Percentiles rank a stretch among this genome's conserved stretches.
Evolutionary conservation across 805 yeast species (phyloP).

Genomic region (Blastobotrys parvus): DNA sequence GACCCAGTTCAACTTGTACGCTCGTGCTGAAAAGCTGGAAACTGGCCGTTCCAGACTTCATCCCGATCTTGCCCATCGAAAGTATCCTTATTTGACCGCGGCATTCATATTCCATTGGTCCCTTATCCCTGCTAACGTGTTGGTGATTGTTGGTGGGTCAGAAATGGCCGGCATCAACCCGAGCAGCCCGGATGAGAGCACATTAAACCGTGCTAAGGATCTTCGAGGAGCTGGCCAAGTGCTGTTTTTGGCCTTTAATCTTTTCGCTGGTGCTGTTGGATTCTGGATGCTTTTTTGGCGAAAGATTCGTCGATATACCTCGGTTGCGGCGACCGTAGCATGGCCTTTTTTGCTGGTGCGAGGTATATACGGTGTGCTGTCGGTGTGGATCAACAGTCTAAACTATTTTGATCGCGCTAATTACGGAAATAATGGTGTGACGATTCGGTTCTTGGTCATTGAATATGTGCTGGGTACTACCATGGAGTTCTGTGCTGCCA

Average conservation of each 20-base stretch:
- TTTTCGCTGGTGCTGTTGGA: constrained; percentile 4
- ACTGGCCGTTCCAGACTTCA: neutral
- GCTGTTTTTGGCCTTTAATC: constrained; percentile 8
- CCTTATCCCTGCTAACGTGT: constrained; percentile 10
- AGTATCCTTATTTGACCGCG: too few relatives aligned
- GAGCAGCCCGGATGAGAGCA: neutral
- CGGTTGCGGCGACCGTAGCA: constrained; percentile 5
- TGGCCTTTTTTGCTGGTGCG: constrained; percentile 12
- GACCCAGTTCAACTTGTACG: constrained; percentile 8
- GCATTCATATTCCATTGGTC: constrained; percentile 7
- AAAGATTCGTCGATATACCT: constrained; percentile 5
- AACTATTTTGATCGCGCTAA: constrained; percentile 11
- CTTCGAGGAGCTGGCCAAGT: constrained; percentile 14
- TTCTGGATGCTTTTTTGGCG: neutral
- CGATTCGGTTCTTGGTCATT: constrained; percentile 7
- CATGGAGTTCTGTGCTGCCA: constrained; percentile 14
- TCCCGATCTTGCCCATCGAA: neutral
- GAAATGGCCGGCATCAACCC: constrained; percentile 8
- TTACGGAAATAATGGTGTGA: constrained; percentile 7
- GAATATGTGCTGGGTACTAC: constrained; percentile 15
- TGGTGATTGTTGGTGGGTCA: constrained; percentile 14
- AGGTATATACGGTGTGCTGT: constrained; percentile 14
- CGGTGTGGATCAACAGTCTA: constrained; percentile 6
- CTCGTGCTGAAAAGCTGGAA: neutral
- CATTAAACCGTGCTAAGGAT: constrained; percentile 5